phyloP scores from a whole-genome alignment of 2,329 filamentous ascomycete genomes.

The Knufia fluminis region DNA sequence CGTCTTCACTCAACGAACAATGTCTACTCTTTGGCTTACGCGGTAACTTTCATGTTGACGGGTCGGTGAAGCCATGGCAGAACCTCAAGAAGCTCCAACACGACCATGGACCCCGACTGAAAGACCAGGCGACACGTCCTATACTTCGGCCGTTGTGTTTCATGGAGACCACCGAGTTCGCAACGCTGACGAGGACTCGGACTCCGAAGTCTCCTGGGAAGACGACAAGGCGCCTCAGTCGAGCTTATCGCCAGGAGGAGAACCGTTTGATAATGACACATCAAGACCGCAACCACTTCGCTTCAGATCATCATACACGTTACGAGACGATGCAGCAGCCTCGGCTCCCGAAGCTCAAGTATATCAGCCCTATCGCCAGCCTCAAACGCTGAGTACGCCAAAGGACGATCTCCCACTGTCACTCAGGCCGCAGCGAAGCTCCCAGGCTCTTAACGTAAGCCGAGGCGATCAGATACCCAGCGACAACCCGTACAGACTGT shows the following conservation, averaged over 20 bases:
- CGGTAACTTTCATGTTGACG: background rate
- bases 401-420: background rate
- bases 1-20: background rate
- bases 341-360: background rate
- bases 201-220: conserved; percentile 5
- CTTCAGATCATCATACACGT: background rate
- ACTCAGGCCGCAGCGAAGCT: background rate
- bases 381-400: background rate
- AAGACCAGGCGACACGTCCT: conserved; percentile 7
- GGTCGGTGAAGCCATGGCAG: background rate
- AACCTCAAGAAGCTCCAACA: background rate
- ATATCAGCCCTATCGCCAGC: conserved; percentile 2
- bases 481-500: background rate
- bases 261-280: background rate
- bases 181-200: background rate
- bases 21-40: background rate
- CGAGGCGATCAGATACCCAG: background rate
- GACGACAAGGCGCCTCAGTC: background rate
- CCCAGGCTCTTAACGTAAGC: background rate
- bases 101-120: conserved; percentile 9
- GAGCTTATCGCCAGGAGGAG: background rate
- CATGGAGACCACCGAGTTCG: conserved; percentile 6
- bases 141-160: conserved; percentile 2
- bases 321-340: conserved; percentile 1
- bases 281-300: background rate